These are phyloP conservation scores for Lipomyces chichibuensis DNA, from an alignment of 805 yeast genomes.

Conservation along the genomic window DNA sequence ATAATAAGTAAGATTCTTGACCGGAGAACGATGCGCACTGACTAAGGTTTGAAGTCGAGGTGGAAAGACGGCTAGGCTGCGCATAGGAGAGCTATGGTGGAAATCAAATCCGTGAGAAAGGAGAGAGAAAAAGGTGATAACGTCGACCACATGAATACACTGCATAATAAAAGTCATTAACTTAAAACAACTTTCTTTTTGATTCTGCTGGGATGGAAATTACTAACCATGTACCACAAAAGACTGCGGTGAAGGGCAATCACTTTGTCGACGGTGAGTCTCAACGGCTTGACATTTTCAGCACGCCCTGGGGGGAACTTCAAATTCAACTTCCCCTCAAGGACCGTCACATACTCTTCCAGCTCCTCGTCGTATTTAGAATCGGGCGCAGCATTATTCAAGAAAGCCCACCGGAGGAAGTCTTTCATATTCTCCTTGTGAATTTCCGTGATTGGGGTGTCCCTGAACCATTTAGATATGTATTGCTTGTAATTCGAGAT, in stretches of 20 bases:
- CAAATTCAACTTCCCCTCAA: neutral
- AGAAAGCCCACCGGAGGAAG: conserved; percentile 10
- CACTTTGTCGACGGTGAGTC: conserved; percentile 9
- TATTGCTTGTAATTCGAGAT: neutral
- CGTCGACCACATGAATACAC: conserved; percentile 2
- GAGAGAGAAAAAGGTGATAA: neutral
- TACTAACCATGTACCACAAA: conserved; percentile 3
- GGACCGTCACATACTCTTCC: neutral
- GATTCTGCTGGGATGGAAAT: neutral
- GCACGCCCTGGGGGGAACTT: conserved; percentile 4
- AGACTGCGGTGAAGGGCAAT: conserved; percentile 2
- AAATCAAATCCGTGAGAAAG: conserved; percentile 1
- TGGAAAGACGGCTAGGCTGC: conserved; percentile 5
- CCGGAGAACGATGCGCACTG: conserved; percentile 3
- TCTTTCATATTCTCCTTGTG: conserved; percentile 2
- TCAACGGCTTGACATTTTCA: neutral
- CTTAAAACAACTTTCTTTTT: neutral
- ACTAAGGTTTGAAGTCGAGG: conserved; percentile 3
- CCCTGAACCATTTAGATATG: conserved; percentile 5
- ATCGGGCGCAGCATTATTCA: neutral
- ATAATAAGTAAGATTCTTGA: conserved; percentile 1
- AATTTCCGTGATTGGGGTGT: conserved; percentile 1
- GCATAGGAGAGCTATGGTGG: conserved; percentile 4
- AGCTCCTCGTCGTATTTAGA: neutral
- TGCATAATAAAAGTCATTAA: neutral